phyloP scores from a whole-genome alignment of 192 early-diverging fungal species.

The Phycomyces blakesleeanus region DNA sequence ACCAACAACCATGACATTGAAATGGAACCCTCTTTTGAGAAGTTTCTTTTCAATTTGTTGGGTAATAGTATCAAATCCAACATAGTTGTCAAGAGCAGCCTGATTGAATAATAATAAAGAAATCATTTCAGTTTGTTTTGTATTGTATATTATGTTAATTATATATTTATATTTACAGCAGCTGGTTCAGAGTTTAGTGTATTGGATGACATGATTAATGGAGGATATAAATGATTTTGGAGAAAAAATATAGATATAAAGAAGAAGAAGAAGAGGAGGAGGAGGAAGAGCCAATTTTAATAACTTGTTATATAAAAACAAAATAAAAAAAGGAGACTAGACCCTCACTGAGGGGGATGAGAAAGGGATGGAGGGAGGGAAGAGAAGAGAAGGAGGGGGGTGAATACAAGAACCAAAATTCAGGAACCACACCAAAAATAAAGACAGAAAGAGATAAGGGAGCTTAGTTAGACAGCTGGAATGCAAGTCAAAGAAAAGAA shows the following conservation, averaged over 20 bases:
- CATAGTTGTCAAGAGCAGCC: conserved; percentile 79
- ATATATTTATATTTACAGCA: conserved; percentile 4
- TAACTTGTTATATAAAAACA: neutral
- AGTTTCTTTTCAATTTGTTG: conserved; percentile 96
- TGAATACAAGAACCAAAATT: too few species aligned
- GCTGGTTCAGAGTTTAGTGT: conserved; percentile 12
- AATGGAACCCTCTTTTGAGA: conserved; percentile 92
- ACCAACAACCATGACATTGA: conserved; percentile 97
- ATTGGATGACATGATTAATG: conserved; percentile 20
- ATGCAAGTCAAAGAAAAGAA: too few species aligned
- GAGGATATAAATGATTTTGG: too few species aligned
- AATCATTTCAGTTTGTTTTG: neutral
- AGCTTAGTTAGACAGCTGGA: too few species aligned
- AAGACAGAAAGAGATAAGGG: too few species aligned
- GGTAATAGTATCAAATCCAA: conserved; percentile 96
- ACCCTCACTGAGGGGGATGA: neutral
- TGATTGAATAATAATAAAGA: conserved; percentile 11
- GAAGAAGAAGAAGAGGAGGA: conserved; percentile 8
- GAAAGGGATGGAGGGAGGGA: too few species aligned
- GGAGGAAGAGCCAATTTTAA: neutral
- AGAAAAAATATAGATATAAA: conserved; percentile 6
- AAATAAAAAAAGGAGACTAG: conserved; percentile 6
- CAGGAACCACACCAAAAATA: too few species aligned
- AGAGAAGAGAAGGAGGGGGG: too few species aligned
- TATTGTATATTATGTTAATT: neutral